Evolutionary conservation across 192 early-diverging fungal species (phyloP).

Genomic region (Mycoemilia scoparia): DNA sequence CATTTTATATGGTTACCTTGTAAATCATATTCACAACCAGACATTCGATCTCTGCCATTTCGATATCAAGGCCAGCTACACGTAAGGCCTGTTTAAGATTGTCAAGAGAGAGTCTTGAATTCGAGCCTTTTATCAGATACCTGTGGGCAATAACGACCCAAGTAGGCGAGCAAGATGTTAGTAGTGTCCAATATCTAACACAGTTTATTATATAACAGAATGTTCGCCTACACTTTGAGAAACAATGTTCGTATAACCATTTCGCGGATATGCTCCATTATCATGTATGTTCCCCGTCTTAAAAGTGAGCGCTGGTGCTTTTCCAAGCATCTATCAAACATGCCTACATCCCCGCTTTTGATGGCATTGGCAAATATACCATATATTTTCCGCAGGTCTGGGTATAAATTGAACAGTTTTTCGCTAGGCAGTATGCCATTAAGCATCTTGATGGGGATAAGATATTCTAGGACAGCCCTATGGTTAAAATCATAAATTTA

Average conservation of each 20-base stretch:
- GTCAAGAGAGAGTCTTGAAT: slow-evolving; percentile 37
- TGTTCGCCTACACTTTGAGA: slow-evolving; percentile 64
- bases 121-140: slow-evolving; percentile 24
- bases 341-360: slow-evolving; percentile 45
- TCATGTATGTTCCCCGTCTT: slow-evolving; percentile 52
- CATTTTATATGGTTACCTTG: slow-evolving; percentile 47
- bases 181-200: neutral
- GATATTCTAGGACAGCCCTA: slow-evolving; percentile 59
- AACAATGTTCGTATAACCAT: slow-evolving; percentile 62
- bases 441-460: slow-evolving; percentile 63
- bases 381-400: slow-evolving; percentile 40
- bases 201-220: slow-evolving; percentile 1
- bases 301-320: slow-evolving; percentile 40
- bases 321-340: slow-evolving; percentile 50
- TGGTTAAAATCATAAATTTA: too few relatives aligned
- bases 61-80: slow-evolving; percentile 33
- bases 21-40: slow-evolving; percentile 78
- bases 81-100: slow-evolving; percentile 46
- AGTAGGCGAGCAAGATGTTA: slow-evolving; percentile 1
- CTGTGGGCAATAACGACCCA: too few relatives aligned
- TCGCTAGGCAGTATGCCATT: slow-evolving; percentile 47
- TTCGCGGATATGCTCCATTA: slow-evolving; percentile 54
- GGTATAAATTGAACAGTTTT: slow-evolving; percentile 42
- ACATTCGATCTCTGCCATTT: slow-evolving; percentile 63
- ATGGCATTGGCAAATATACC: slow-evolving; percentile 43